Evolutionary conservation across 1,284 basidiomycete species (phyloP), one percentile per base, ranked within the genome.

Genomic region (Clitocybe nebularis): DNA sequence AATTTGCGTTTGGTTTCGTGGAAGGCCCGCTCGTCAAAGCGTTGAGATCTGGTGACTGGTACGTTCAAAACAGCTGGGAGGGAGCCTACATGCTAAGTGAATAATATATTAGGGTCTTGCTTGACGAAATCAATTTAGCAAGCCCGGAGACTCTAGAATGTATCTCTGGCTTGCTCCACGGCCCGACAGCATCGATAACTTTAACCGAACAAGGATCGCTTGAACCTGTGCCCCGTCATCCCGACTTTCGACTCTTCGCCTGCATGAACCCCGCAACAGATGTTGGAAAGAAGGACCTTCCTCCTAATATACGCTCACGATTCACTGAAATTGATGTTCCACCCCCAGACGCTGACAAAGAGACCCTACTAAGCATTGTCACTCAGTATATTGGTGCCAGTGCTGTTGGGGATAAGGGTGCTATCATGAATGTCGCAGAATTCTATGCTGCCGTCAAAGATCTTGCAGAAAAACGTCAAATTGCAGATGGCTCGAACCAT

Each of bases 261-360:
- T 99, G 96, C 62, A 99, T 99, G 96, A 99, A 99, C 59, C 96
- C 96, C 1, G 96, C 96, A 0, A 99, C 95, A 2, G 96, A 99
- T 52, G 91, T 98, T 14, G 96, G 96, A 41, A 99, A 99, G 73
- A 95, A 93, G 57, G 95, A 98, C 56, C 81, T 99, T 1, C 91
- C 93, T 7, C 83, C 89, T 0, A 88, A 88, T 53, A 86, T 99
- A 35, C 84, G 95, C 24, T 82, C 87, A 5, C 82, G 90, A 22
- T 99, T 99, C 69, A 98, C 93, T 1, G 96, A 99, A 64, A 80
- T 99, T 39, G 94, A 95, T 58, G 94, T 98, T 3, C 82, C 89
- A 9, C 81, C 95, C 9, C 95, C 96, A 1, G 96, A 99, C 55
- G 77, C 87, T 19, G 93, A 99, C 62, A 81, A 79, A 41, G 93